Conservation (phyloP, 202 grass and related monocot species). For the Cymbopogon flexuosus region DNA sequence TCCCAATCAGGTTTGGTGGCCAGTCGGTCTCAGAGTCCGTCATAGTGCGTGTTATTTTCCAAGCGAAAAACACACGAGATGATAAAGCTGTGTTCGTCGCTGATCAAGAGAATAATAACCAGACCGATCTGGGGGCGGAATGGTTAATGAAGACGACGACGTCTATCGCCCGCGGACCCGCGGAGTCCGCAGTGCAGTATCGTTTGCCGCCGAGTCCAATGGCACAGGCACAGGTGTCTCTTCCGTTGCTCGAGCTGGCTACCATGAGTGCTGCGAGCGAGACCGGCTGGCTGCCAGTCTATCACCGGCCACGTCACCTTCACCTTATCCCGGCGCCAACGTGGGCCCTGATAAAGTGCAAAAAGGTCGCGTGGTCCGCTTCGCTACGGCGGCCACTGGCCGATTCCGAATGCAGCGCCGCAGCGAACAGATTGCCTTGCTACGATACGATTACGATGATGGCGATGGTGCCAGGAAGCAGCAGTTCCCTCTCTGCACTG, state of each 20-base stretch:
- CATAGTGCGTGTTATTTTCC: constrained; percentile 13
- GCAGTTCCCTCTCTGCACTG: too few species aligned
- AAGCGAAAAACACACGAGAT: background rate
- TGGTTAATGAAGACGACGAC: background rate
- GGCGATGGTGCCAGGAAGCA: too few species aligned
- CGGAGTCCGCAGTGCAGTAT: background rate
- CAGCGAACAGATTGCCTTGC: background rate
- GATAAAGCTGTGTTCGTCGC: background rate
- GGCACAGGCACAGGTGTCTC: too few species aligned
- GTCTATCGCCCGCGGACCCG: background rate
- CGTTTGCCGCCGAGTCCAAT: too few species aligned
- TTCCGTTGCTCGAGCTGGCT: too few species aligned
- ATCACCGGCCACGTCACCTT: background rate
- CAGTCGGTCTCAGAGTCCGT: constrained; percentile 18
- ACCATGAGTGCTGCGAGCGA: too few species aligned
- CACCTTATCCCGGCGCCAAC: constrained; percentile 6
- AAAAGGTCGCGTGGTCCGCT: constrained; percentile 24
- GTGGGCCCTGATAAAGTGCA: constrained; percentile 12
- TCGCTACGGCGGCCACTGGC: background rate
- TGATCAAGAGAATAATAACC: background rate
- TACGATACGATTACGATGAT: too few species aligned
- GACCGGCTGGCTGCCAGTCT: too few species aligned
- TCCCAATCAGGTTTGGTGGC: constrained; percentile 22
- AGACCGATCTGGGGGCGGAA: background rate
- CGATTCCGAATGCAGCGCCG: too few species aligned